Base-by-base conservation (phyloP, 2,329 filamentous ascomycete species). In the Fusarium sp. region DNA sequence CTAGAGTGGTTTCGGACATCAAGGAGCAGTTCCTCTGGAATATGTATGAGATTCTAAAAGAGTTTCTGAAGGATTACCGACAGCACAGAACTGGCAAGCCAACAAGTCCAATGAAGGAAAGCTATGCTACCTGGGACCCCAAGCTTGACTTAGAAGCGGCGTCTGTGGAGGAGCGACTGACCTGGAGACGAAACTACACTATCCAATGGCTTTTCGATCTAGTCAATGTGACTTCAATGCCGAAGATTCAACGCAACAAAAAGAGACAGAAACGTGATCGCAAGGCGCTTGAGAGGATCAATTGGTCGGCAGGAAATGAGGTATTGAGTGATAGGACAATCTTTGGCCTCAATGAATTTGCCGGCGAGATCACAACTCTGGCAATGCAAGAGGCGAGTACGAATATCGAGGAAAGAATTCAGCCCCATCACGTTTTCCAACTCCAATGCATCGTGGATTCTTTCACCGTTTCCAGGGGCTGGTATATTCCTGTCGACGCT, bases 141-240 rank as follows among this genome's bases (percentile, higher is more conserved):
- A 66, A 72, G 3, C 74, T 83, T 14, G 67, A 85, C 57, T 73
- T 85, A 9, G 65, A 75, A 54, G 46, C 48, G 3, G 81, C 80
- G 0, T 83, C 73, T n/a, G 73, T 80, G 12, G 73, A 81, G 7
- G 71, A 85, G 52, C 74, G 82, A 24, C 41, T 83, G 6, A 74
- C 78, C 11, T 87, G 84, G 84, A 82, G 84, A 9, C 81, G 83
- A 3, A 69, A 74, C 0, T 86, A 84, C 56, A 84, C 81, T 3
- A 84, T 87, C 63, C 85, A 83, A 61, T 86, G 83, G 84, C 79
- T 87, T 0, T 86, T 86, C 62, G 83, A 86, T 57, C 69, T 87
- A 8, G 82, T 86, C 67, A 86, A 85, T 53, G 27, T 83, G 7
- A 84, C 80, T 57, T 82, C 82, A 1, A 34, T 24, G 7, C 22